Evolutionary conservation across 257 asterid species (phyloP).

Genomic region (Primulina tabacum): DNA sequence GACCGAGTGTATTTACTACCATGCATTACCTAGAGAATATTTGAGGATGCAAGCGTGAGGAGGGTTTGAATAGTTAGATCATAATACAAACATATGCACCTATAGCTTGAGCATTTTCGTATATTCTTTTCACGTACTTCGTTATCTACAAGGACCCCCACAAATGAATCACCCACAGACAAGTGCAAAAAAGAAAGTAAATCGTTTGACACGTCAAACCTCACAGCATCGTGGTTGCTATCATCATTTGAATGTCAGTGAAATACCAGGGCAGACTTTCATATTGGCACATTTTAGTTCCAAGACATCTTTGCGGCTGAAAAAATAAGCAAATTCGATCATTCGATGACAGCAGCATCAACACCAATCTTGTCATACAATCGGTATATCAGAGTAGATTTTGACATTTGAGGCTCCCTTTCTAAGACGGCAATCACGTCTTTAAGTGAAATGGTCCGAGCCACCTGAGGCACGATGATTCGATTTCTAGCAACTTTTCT

Average conservation of each 20-base stretch:
- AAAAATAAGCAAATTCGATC: constrained; percentile 9
- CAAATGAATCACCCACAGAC: too few relatives aligned
- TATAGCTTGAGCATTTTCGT: too few relatives aligned
- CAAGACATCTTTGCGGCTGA: neutral
- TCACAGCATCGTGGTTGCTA: neutral
- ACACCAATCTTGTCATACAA: constrained; percentile 48
- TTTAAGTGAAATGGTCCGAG: constrained; percentile 62
- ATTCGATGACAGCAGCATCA: constrained; percentile 34
- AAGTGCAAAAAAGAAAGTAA: too few relatives aligned
- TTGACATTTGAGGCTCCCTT: constrained; percentile 94
- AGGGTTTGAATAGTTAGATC: too few relatives aligned
- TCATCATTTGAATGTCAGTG: neutral
- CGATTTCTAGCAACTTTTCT: constrained; percentile 67
- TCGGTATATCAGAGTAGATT: constrained; percentile 59
- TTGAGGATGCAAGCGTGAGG: too few relatives aligned
- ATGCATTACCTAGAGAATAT: too few relatives aligned
- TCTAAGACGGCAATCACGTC: constrained; percentile 82
- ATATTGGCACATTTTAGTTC: neutral
- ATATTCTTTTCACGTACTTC: too few relatives aligned
- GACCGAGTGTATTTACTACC: too few relatives aligned
- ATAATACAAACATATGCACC: too few relatives aligned
- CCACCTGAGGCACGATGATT: constrained; percentile 45
- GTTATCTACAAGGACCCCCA: too few relatives aligned
- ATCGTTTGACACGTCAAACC: neutral
- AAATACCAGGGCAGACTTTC: neutral